These are phyloP conservation scores for Remersonia thermophila DNA, from an alignment of 2,329 filamentous ascomycete species.

Conservation along the genomic window DNA sequence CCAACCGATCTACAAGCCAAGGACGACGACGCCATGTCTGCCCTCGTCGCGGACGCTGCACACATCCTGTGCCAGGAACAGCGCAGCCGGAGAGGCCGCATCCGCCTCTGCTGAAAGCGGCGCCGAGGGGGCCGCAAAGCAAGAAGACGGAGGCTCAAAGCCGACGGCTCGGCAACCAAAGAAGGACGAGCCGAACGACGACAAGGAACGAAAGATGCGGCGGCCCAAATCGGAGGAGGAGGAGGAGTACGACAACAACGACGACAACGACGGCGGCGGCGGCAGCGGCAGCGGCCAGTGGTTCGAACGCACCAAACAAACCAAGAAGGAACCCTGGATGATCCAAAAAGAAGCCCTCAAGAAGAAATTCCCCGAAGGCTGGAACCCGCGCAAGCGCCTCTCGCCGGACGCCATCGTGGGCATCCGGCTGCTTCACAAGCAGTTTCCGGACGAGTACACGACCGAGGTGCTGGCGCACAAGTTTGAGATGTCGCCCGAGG, in stretches of 20 bases:
- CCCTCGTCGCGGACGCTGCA: conserved; percentile 4
- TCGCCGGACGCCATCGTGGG: conserved; percentile 89
- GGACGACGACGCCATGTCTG: not conserved
- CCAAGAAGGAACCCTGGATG: conserved; percentile 45
- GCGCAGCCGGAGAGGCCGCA: not conserved
- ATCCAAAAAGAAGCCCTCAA: conserved; percentile 62
- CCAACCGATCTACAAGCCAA: not conserved
- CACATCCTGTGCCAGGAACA: conserved; percentile 7
- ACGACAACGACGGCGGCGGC: too few species aligned
- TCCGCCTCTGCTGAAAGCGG: not conserved
- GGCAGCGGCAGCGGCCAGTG: too few species aligned
- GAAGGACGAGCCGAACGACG: not conserved
- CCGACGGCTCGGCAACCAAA: not conserved
- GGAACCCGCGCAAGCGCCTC: conserved; percentile 72
- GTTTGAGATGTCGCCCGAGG: conserved; percentile 81
- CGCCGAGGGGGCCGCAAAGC: not conserved
- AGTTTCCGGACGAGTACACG: conserved; percentile 66
- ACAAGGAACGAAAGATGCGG: not conserved
- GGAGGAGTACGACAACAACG: not conserved
- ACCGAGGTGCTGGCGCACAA: conserved; percentile 60
- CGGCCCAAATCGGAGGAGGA: not conserved
- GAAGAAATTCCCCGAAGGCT: conserved; percentile 68
- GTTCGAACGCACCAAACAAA: not conserved
- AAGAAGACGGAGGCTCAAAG: not conserved
- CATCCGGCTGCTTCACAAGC: conserved; percentile 68